Evolutionary conservation across 257 asterid species (phyloP).

Genomic region (Solanum rostratum): DNA sequence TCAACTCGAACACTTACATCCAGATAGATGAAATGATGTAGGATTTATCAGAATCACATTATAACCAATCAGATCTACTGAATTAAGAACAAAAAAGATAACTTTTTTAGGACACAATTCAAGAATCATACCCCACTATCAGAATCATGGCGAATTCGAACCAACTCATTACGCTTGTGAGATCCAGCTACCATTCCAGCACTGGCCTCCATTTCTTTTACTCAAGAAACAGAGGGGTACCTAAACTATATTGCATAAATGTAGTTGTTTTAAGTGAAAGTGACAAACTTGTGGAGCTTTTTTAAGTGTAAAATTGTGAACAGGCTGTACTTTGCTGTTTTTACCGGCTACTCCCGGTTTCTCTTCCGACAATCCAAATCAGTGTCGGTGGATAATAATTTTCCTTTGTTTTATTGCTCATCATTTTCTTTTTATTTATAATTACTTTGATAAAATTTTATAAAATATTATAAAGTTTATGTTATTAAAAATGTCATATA

Average conservation of each 20-base stretch:
- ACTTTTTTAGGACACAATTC: background rate
- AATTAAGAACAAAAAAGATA: background rate
- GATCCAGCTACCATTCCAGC: constrained; percentile 93
- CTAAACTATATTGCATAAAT: background rate
- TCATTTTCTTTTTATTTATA: background rate
- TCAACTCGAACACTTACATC: too few relatives aligned
- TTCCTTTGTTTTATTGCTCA: background rate
- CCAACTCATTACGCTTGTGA: constrained; percentile 64
- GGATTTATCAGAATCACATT: background rate
- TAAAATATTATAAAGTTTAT: background rate
- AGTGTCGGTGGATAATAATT: constrained; percentile 5
- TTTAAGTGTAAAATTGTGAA: background rate
- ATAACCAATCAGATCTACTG: background rate
- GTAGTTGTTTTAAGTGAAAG: background rate
- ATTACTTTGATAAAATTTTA: background rate
- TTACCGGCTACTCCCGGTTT: constrained; percentile 10
- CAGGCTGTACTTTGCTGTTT: background rate
- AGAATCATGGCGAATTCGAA: constrained; percentile 61
- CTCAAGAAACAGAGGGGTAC: background rate
- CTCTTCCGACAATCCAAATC: background rate
- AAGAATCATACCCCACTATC: constrained; percentile 54
- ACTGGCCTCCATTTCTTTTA: constrained; percentile 52
- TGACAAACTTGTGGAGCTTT: background rate
- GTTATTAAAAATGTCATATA: background rate
- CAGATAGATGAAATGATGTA: too few relatives aligned